A percentile compares a stretch with the other conserved stretches of the same genome.
Evolutionary conservation across 768 basidiomycete species (phyloP).

Genomic region (Hysterangium stoloniferum): DNA sequence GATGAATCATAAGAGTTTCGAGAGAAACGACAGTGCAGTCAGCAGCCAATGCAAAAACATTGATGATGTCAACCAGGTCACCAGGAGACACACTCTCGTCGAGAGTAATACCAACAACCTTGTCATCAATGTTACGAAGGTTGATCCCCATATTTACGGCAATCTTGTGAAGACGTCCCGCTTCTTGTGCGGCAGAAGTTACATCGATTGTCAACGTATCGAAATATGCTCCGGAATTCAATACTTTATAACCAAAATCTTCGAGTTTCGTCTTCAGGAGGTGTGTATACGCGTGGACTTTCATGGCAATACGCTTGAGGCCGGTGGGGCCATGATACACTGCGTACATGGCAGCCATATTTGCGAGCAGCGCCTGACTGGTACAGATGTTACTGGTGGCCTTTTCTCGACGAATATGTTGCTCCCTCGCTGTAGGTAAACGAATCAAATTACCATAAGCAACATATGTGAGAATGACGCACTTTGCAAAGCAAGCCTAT

Average conservation of each 20-base stretch:
- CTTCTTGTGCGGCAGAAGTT: conserved; percentile 45
- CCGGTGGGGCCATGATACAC: conserved; percentile 93
- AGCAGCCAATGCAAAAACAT: conserved; percentile 69
- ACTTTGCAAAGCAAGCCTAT: conserved; percentile 93
- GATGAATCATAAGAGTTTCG: conserved; percentile 39
- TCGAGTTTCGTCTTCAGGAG: conserved; percentile 63
- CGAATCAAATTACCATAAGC: not conserved
- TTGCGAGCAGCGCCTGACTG: conserved; percentile 93
- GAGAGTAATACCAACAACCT: conserved; percentile 77
- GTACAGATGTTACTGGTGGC: conserved; percentile 99
- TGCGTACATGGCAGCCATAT: conserved; percentile 99
- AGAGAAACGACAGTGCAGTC: conserved; percentile 40
- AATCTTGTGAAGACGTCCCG: conserved; percentile 58
- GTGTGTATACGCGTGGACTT: conserved; percentile 84
- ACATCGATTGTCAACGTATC: conserved; percentile 84
- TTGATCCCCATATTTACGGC: conserved; percentile 69
- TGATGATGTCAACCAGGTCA: conserved; percentile 71
- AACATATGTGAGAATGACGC: conserved; percentile 24
- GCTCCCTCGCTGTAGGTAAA: conserved; percentile 66
- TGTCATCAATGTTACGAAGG: conserved; percentile 67
- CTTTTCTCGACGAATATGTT: conserved; percentile 96
- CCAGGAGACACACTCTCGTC: conserved; percentile 81
- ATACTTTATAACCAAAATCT: conserved; percentile 62
- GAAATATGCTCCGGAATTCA: conserved; percentile 70
- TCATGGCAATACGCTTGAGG: conserved; percentile 74